Conservation (phyloP, 352 stramenopile genomes). For the Saprolegnia parasitica region DNA sequence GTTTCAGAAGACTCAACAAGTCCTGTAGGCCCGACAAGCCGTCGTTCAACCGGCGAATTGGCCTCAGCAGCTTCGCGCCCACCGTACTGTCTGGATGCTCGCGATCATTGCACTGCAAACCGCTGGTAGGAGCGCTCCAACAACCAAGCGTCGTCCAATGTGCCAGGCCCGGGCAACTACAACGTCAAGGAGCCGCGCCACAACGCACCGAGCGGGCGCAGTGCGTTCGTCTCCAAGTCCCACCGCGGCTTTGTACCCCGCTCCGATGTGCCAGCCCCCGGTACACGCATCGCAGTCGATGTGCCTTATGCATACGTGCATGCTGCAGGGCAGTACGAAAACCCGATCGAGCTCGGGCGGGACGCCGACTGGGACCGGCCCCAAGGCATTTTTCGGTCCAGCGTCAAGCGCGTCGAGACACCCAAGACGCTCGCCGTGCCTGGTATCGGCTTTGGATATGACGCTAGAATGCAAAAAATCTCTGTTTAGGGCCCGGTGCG, state of each 20-base stretch:
- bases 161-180: slow-evolving; percentile 31
- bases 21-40: slow-evolving; percentile 39
- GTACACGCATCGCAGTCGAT: not conserved
- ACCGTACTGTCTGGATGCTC: slow-evolving; percentile 33
- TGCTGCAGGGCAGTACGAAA: slow-evolving; percentile 51
- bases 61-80: slow-evolving; percentile 60
- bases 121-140: slow-evolving; percentile 17
- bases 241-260: slow-evolving; percentile 46
- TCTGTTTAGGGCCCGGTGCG: slow-evolving; percentile 48
- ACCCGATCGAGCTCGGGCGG: slow-evolving; percentile 45
- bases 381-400: slow-evolving; percentile 64
- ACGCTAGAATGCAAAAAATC: slow-evolving; percentile 26
- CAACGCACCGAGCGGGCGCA: slow-evolving; percentile 36
- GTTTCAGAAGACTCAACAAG: not conserved
- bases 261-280: slow-evolving; percentile 48
- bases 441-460: not conserved
- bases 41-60: slow-evolving; percentile 58
- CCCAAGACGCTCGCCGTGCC: slow-evolving; percentile 18
- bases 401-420: slow-evolving; percentile 46
- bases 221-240: slow-evolving; percentile 61
- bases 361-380: slow-evolving; percentile 32
- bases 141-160: slow-evolving; percentile 9
- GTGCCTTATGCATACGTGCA: not conserved
- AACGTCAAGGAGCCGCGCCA: slow-evolving; percentile 9
- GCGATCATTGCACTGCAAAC: not conserved